Base-by-base conservation (phyloP, 495 filamentous ascomycete genomes). In the Durotheca rogersii region DNA sequence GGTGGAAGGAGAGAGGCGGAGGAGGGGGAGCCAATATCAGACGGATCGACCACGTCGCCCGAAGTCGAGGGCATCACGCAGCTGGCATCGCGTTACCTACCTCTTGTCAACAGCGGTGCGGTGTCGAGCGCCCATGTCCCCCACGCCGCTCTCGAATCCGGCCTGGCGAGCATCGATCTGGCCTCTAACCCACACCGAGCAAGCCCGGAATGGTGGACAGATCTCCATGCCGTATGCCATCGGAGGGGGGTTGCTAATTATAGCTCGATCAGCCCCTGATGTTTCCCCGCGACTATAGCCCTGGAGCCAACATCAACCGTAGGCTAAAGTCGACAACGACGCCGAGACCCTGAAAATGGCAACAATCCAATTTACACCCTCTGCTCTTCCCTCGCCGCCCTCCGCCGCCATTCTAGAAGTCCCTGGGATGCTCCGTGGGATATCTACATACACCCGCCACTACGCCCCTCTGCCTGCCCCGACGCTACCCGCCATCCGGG, bases 311-410 rank as follows among this genome's bases (percentile, higher is more conserved):
- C 17, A 41, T 54, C 56, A 60, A n/a, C 56, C 56, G 51, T 39
- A 55, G 56, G 51, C 51, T 60, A 60, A 60, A 57, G 12, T 55
- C 56, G 34, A 45, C 19, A 1, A 31, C 51, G 35, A 36, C 41
- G 50, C 50, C 56, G 47, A 59, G 56, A 27, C 23, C 9, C 45
- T 38, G 29, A 35, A 47, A 55, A 43, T 48, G 44, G 44, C 39
- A 43, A 51, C 21, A 25, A 25, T 34, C 17, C 30, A 56, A 56
- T 56, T 44, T 56, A 49, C 14, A 39, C 12, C 11, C 18, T 7
- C n/a, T 33, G 42, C 32, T 48, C 18, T 51, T 16, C 36, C 44
- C 45, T 44, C 32, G 21, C 20, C 32, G 43, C 39, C 45, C 44
- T 32, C 33, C 12, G 11, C 19, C 19, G 30, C 30, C 19, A 41